Percentiles rank a stretch among this genome's conserved stretches.
Conservation (phyloP, 805 yeast species). For the Candida khao-thaluensis region DNA sequence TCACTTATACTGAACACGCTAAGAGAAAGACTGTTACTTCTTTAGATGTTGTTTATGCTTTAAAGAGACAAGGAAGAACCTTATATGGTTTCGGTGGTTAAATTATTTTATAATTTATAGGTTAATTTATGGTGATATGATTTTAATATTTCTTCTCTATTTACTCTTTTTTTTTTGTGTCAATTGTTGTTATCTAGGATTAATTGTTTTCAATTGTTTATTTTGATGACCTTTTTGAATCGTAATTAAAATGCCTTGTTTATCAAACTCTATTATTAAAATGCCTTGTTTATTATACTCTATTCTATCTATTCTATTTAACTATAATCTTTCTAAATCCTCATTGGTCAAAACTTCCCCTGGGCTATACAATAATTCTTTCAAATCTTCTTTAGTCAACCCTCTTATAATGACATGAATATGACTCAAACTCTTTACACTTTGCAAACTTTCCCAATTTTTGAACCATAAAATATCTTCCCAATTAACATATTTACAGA, state of each 20-base stretch:
- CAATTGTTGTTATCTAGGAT: neutral
- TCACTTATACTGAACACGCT: constrained; percentile 99
- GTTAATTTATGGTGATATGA: constrained; percentile 11
- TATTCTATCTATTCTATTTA: neutral
- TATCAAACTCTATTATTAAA: neutral
- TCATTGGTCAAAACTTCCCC: constrained; percentile 18
- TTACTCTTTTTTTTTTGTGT: neutral
- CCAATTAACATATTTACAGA: constrained; percentile 42
- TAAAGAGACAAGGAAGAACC: constrained; percentile 99
- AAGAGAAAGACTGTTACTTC: constrained; percentile 99
- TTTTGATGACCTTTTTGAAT: no score
- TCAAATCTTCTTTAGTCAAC: constrained; percentile 24
- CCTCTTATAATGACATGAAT: constrained; percentile 61
- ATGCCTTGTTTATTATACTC: no score
- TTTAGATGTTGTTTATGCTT: constrained; percentile 96
- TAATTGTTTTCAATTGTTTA: neutral
- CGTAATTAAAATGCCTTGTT: no score
- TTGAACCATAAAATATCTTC: constrained; percentile 62
- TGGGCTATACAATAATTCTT: constrained; percentile 16
- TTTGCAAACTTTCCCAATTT: constrained; percentile 69
- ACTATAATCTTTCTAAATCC: constrained; percentile 6
- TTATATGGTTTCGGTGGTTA: constrained; percentile 99
- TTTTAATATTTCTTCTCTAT: constrained; percentile 2
- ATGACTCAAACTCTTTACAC: constrained; percentile 66
- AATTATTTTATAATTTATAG: constrained; percentile 18